Percentiles rank a stretch among this genome's conserved stretches.
phyloP scores from a whole-genome alignment of 805 yeast genomes.

The Yamadazyma akitaensis region DNA sequence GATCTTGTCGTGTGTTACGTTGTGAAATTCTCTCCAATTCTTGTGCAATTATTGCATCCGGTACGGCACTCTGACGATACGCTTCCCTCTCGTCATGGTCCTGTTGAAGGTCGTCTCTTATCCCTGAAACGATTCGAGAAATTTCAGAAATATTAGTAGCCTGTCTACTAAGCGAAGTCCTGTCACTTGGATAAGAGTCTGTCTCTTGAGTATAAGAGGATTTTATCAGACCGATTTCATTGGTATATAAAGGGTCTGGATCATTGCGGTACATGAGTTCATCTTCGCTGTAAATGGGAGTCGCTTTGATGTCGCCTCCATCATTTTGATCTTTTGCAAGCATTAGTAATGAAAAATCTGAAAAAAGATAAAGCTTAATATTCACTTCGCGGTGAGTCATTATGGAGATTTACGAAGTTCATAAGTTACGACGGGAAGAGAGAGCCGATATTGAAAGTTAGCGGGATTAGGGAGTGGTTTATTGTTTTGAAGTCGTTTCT shows the following conservation, averaged over 20 bases:
- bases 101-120: slow-evolving; percentile 20
- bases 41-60: slow-evolving; percentile 16
- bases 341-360: neutral
- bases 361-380: no score
- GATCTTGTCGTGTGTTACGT: slow-evolving; percentile 5
- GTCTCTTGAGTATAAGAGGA: neutral
- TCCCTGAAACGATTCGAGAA: slow-evolving; percentile 13
- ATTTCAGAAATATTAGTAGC: slow-evolving; percentile 4
- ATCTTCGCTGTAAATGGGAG: neutral
- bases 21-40: slow-evolving; percentile 17
- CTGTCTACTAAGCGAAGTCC: neutral
- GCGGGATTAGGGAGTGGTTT: no score
- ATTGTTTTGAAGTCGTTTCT: no score
- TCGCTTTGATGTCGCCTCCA: neutral
- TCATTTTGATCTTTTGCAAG: neutral
- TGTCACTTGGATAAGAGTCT: neutral
- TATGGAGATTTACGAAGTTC: neutral
- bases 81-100: slow-evolving; percentile 15
- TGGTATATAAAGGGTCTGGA: neutral
- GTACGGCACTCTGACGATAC: slow-evolving; percentile 12
- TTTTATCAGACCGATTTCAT: neutral
- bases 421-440: no score
- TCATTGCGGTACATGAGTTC: neutral
- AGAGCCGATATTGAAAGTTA: no score
- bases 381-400: neutral